Conservation (phyloP, 148 eudicot genomes). For the Amaranthus cruentus region DNA sequence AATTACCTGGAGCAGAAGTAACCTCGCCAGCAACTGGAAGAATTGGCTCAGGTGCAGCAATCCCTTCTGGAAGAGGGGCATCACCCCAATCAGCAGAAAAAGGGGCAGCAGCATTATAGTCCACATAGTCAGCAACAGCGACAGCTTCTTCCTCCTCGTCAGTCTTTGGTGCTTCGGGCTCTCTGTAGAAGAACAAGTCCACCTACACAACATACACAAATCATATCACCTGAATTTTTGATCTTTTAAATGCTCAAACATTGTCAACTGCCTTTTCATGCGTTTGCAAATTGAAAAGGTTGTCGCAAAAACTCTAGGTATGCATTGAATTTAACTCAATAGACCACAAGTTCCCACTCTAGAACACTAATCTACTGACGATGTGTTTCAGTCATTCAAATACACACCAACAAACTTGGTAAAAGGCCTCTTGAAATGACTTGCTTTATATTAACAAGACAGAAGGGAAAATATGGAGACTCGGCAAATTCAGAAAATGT, state of each 20-base stretch:
- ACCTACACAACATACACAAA: constrained; percentile 28
- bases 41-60: not conserved
- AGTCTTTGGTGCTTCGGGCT: constrained; percentile 63
- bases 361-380: no score
- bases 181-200: constrained; percentile 64
- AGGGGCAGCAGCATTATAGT: constrained; percentile 23
- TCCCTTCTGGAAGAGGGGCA: constrained; percentile 13
- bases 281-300: not conserved
- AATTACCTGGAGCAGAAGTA: constrained; percentile 30
- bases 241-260: not conserved
- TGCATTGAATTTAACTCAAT: no score
- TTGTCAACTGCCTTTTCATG: not conserved
- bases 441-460: no score
- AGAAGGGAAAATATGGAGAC: no score
- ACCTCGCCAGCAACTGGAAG: constrained; percentile 29
- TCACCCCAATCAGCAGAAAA: constrained; percentile 23
- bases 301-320: not conserved
- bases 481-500: no score
- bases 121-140: constrained; percentile 37
- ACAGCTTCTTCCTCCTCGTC: constrained; percentile 44
- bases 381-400: no score
- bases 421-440: no score
- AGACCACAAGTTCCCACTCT: no score
- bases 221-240: not conserved
- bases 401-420: no score